Evolutionary conservation across 139 green algal genomes (phyloP), one percentile per base, ranked within the genome.

Genomic region (Chlamydomonas schloesseri): DNA sequence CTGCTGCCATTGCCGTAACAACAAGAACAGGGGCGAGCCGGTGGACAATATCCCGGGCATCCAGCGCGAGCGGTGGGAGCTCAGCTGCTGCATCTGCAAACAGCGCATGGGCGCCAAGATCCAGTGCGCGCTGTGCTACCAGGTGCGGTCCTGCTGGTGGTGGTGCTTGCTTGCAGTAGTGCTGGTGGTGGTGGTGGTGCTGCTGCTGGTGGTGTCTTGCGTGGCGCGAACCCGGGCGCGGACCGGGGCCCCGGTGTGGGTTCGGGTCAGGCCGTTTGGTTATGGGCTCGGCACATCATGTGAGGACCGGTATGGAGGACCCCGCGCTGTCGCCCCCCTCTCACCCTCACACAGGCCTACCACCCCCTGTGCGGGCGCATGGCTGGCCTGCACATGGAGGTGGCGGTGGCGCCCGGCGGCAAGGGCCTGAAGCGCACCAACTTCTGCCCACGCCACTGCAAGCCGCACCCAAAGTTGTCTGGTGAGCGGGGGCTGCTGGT

Each of bases 51-150:
- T 99, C 81, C 81, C 93, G 33, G 36, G 67, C 81, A 96, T 99
- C 57, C 93, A 96, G 65, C 92, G 93, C 37, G 96, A 98, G 83
- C 94, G 97, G 55, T 99, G 97, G 97, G 93, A 97, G 77, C 93
- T 98, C 70, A 72, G 87, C 46, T 99, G 97, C 92, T 93, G 84
- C 88, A 81, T 98, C 64, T 99, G 96, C 95, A 42, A 58, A 76
- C 95, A 97, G 91, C 92, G 93, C 28, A 92, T 96, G 90, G 97
- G 97, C n/a, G 96, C 96, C 75, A 98, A 98, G 91, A 95, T 99
- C 18, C 97, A 99, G 92, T 99, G 97, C 92, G 83, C 83, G 53
- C 77, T 78, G 36, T 99, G 97, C 93, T 99, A 96, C 91, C 83
- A 87, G 84, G 84, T 29, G 17, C 26, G 62, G 34, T 6, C 62